Evolutionary conservation across 2,329 filamentous ascomycete genomes (phyloP).

Genomic region (Paramyrothecium sp.): DNA sequence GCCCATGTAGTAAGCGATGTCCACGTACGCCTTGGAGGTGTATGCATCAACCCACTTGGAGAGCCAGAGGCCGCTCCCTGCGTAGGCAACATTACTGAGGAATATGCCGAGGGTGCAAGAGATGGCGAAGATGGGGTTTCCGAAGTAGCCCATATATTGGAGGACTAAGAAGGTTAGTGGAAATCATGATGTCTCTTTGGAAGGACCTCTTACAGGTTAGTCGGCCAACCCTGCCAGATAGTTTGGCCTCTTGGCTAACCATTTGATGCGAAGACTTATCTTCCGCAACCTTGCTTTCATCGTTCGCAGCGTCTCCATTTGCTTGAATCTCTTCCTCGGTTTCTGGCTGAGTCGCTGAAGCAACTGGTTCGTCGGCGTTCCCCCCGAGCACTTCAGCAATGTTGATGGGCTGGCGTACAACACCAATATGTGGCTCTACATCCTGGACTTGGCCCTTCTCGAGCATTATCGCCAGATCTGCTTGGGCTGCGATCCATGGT

Average conservation of each 20-base stretch:
- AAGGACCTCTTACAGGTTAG: conserved; percentile 35
- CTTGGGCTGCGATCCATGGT: conserved; percentile 50
- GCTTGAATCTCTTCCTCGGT: conserved; percentile 24
- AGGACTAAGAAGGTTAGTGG: conserved; percentile 30
- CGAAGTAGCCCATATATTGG: conserved; percentile 51
- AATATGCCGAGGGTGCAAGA: conserved; percentile 36
- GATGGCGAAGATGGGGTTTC: conserved; percentile 40
- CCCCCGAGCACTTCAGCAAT: conserved; percentile 36
- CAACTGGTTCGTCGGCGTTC: conserved; percentile 22
- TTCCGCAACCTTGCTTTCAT: conserved; percentile 29
- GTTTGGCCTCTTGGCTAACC: conserved; percentile 46
- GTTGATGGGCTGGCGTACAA: conserved; percentile 42
- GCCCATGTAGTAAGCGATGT: conserved; percentile 50
- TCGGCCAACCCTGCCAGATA: conserved; percentile 42
- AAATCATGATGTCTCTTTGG: conserved; percentile 11
- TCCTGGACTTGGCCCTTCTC: conserved; percentile 43
- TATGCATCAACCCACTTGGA: conserved; percentile 55
- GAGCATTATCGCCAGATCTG: conserved; percentile 44
- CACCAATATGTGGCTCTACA: conserved; percentile 43
- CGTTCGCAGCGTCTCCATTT: conserved; percentile 24
- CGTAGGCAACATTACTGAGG: conserved; percentile 38
- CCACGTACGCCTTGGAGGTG: conserved; percentile 37
- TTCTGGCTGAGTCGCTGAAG: background rate
- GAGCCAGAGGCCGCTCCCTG: conserved; percentile 46
- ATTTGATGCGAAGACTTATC: conserved; percentile 38